These are phyloP conservation scores for Actinomortierella ambigua DNA, from an alignment of 371 early-diverging fungal genomes.

Conservation along the genomic window DNA sequence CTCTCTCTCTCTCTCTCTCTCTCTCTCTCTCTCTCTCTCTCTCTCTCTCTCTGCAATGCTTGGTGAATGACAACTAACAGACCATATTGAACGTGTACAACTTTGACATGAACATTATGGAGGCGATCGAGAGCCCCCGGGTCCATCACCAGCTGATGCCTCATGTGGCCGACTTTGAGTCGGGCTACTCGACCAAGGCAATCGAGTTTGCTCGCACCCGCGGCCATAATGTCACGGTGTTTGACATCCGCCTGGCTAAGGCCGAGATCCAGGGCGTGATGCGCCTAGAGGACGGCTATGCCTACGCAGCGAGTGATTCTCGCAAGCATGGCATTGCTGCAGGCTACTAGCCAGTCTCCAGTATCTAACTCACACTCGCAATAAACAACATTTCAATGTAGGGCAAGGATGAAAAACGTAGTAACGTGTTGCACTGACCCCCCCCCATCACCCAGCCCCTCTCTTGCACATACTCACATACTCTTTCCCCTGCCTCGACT, in stretches of 20 bases:
- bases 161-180: constrained; percentile 57
- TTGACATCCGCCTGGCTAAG: constrained; percentile 28
- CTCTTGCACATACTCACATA: too few species aligned
- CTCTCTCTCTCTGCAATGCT: too few species aligned
- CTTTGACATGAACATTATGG: constrained; percentile 65
- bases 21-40: too few species aligned
- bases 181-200: constrained; percentile 16
- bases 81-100: constrained; percentile 78
- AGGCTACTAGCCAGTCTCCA: too few species aligned
- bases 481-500: too few species aligned
- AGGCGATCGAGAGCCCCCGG: constrained; percentile 83
- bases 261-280: constrained; percentile 56
- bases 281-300: constrained; percentile 40
- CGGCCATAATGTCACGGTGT: constrained; percentile 39
- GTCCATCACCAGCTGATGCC: constrained; percentile 96
- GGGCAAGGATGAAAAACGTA: too few species aligned
- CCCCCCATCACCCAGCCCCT: too few species aligned
- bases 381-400: too few species aligned
- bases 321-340: constrained; percentile 60
- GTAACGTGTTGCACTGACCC: too few species aligned
- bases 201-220: constrained; percentile 17
- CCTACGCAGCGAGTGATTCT: constrained; percentile 59
- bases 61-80: too few species aligned
- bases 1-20: background rate
- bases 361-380: too few species aligned